Conservation (phyloP, 495 filamentous ascomycete genomes). For the Thozetella sp. region DNA sequence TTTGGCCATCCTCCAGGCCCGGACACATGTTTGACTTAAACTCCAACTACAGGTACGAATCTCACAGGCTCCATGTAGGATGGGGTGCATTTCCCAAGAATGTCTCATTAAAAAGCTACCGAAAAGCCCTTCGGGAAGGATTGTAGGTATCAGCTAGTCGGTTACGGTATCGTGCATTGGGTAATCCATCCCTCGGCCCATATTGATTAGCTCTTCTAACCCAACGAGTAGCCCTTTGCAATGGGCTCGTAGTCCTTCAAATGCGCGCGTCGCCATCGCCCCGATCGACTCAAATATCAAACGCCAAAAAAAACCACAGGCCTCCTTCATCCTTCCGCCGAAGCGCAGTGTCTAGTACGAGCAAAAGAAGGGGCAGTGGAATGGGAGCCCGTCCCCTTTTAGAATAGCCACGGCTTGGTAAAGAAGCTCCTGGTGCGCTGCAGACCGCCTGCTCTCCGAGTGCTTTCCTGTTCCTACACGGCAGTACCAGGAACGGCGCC, state of each 20-base stretch:
- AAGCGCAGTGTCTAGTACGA: too few relatives aligned
- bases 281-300: background rate
- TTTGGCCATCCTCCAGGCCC: too few relatives aligned
- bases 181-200: background rate
- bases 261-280: background rate
- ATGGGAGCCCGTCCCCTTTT: background rate
- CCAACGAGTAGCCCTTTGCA: background rate
- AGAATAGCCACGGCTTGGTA: background rate
- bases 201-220: background rate
- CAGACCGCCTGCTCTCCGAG: background rate
- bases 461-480: constrained; percentile 20
- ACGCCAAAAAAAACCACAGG: background rate
- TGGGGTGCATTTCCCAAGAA: background rate
- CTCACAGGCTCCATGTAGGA: background rate
- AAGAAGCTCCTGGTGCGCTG: background rate
- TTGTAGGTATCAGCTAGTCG: background rate
- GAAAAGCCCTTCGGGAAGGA: background rate
- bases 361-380: background rate
- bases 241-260: background rate
- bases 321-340: background rate
- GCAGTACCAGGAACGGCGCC: constrained; percentile 19
- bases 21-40: too few relatives aligned
- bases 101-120: background rate
- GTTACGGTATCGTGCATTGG: background rate
- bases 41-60: too few relatives aligned